A percentile compares a stretch with the other conserved stretches of the same genome.
These are phyloP conservation scores for Bertia moriformis DNA, from an alignment of 2,329 filamentous ascomycete species.

Conservation along the genomic window DNA sequence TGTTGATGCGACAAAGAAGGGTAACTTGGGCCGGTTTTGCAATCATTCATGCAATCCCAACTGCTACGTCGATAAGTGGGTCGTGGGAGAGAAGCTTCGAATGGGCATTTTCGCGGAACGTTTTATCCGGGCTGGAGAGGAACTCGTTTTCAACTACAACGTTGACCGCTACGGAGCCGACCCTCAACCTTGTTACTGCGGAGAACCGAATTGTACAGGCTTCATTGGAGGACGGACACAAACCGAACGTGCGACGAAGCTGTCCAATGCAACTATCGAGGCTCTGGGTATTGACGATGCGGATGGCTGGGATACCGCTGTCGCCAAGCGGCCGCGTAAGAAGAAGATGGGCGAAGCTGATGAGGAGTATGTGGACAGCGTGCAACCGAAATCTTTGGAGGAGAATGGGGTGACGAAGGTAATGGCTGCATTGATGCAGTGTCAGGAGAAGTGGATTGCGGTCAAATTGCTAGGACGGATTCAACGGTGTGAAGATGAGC, in stretches of 20 bases:
- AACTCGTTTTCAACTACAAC: slow-evolving; percentile 98
- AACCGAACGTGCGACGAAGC: slow-evolving; percentile 83
- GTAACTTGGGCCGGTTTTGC: slow-evolving; percentile 91
- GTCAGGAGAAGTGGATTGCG: slow-evolving; percentile 98
- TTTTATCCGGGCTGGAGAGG: slow-evolving; percentile 72
- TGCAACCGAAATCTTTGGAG: slow-evolving; percentile 65
- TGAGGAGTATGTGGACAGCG: slow-evolving; percentile 85
- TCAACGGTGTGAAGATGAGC: slow-evolving; percentile 72
- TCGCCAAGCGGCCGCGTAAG: slow-evolving; percentile 79
- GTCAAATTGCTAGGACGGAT: slow-evolving; percentile 87
- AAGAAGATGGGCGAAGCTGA: slow-evolving; percentile 86
- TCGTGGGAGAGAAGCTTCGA: slow-evolving; percentile 87
- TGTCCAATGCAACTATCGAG: slow-evolving; percentile 79
- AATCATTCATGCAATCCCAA: slow-evolving; percentile 99
- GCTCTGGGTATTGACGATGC: slow-evolving; percentile 87
- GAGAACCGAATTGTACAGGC: slow-evolving; percentile 82
- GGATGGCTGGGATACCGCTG: slow-evolving; percentile 77
- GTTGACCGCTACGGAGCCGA: slow-evolving; percentile 95
- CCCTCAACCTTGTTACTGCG: slow-evolving; percentile 92
- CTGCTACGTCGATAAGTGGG: slow-evolving; percentile 99
- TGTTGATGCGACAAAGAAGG: slow-evolving; percentile 91
- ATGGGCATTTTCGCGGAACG: slow-evolving; percentile 97
- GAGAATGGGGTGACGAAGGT: slow-evolving; percentile 80
- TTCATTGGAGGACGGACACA: slow-evolving; percentile 97
- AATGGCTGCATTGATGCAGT: slow-evolving; percentile 92